phyloP scores from a whole-genome alignment of 2,329 filamentous ascomycete genomes.

The Calcarisporium arbuscula region DNA sequence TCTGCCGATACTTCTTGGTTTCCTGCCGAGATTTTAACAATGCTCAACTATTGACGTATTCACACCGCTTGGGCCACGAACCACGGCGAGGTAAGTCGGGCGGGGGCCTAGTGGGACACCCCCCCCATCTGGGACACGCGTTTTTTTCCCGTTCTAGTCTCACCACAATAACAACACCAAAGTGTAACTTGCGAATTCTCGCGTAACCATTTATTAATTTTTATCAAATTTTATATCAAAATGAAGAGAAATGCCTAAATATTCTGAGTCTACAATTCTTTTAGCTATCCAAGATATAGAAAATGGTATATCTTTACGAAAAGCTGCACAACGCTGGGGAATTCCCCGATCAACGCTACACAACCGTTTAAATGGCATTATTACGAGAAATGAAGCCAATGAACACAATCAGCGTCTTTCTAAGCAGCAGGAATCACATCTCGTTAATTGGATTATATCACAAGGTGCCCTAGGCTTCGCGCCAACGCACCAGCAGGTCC shows the following conservation, averaged over 20 bases:
- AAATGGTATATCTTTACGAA: background rate
- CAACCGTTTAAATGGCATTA: background rate
- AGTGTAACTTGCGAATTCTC: too few species aligned
- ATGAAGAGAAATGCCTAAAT: constrained; percentile 1
- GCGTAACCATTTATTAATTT: too few species aligned
- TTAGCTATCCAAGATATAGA: background rate
- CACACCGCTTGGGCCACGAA: too few species aligned
- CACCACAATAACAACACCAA: too few species aligned
- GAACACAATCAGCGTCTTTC: constrained; percentile 4
- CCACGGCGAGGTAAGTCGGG: too few species aligned
- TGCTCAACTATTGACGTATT: too few species aligned
- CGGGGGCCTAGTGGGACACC: too few species aligned
- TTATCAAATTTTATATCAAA: background rate
- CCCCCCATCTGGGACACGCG: too few species aligned
- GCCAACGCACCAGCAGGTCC: constrained; percentile 3
- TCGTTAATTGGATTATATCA: constrained; percentile 4
- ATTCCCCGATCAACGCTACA: constrained; percentile 3
- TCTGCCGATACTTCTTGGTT: too few species aligned
- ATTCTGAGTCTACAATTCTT: background rate
- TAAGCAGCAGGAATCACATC: constrained; percentile 1
- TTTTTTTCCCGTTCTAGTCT: too few species aligned
- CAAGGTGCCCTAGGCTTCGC: background rate
- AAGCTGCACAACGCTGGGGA: constrained; percentile 4
- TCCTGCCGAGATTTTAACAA: too few species aligned
- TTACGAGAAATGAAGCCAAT: background rate